Conservation (phyloP, 2,329 filamentous ascomycete genomes). For the Magnaporthiopsis incrustans region DNA sequence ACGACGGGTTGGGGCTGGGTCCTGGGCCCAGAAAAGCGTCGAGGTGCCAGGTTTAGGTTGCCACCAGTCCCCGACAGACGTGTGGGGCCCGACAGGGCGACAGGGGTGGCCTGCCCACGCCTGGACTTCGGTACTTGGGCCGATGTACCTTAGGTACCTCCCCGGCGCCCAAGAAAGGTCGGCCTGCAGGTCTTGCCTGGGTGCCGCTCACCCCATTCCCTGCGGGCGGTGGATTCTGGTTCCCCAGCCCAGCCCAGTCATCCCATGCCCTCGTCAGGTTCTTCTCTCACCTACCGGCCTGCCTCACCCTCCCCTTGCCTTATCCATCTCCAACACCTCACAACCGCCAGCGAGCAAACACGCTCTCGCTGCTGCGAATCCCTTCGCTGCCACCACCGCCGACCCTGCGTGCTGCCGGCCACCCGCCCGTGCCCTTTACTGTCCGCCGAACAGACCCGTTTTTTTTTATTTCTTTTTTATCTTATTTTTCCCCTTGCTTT, state of each 20-base stretch:
- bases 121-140: conserved; percentile 3
- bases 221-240: conserved; percentile 1
- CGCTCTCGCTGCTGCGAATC: neutral
- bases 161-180: neutral
- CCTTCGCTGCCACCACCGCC: neutral
- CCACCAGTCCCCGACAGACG: neutral
- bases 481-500: neutral
- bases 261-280: conserved; percentile 1
- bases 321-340: neutral
- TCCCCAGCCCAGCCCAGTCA: conserved; percentile 2
- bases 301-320: conserved; percentile 3
- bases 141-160: conserved; percentile 1
- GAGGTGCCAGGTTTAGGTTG: conserved; percentile 1
- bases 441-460: neutral
- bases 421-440: neutral
- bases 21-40: neutral
- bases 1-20: neutral
- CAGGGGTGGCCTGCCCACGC: neutral
- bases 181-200: neutral
- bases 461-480: neutral
- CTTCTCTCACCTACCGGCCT: conserved; percentile 1
- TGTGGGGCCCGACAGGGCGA: neutral
- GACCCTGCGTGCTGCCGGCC: neutral
- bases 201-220: conserved; percentile 5
- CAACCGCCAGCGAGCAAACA: neutral